Percentiles rank a stretch among this genome's conserved stretches.
These are phyloP conservation scores for Colletotrichum musae DNA, from an alignment of 2,329 filamentous ascomycete genomes.

Conservation along the genomic window DNA sequence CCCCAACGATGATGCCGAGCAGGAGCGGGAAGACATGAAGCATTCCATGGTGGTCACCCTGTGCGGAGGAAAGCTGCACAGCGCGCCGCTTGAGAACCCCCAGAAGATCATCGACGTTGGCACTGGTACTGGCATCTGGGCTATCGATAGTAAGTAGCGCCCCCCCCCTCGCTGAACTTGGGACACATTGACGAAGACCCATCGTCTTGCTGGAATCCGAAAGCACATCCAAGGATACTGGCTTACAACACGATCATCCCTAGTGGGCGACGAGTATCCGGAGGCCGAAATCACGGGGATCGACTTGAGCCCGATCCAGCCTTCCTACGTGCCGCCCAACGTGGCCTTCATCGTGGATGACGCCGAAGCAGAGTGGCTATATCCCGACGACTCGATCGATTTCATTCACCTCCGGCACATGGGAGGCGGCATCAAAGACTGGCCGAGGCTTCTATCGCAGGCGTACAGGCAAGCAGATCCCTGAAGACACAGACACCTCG, in stretches of 20 bases:
- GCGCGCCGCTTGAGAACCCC: not conserved
- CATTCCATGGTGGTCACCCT: conserved; percentile 48
- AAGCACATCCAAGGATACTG: too few species aligned
- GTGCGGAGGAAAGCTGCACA: not conserved
- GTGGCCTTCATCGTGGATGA: conserved; percentile 63
- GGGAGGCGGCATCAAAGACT: conserved; percentile 51
- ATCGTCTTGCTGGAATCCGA: too few species aligned
- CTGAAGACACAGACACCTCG: too few species aligned
- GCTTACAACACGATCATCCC: not conserved
- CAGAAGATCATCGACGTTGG: conserved; percentile 18
- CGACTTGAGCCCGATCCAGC: conserved; percentile 36
- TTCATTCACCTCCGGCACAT: conserved; percentile 57
- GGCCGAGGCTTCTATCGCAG: conserved; percentile 58
- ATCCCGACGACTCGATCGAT: conserved; percentile 57
- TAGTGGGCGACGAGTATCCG: conserved; percentile 47
- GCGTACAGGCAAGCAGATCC: conserved; percentile 41
- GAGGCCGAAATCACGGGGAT: conserved; percentile 21
- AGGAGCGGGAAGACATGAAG: conserved; percentile 56
- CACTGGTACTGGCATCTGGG: conserved; percentile 67
- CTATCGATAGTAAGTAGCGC: conserved; percentile 60
- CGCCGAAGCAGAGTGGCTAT: conserved; percentile 56
- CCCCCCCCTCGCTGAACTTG: too few species aligned
- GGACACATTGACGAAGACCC: too few species aligned
- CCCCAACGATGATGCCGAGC: conserved; percentile 61
- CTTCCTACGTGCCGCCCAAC: conserved; percentile 59